A percentile compares a stretch with the other conserved stretches of the same genome.
These are phyloP conservation scores for Arthroderma sp. DNA, from an alignment of 2,329 filamentous ascomycete genomes.

Conservation along the genomic window DNA sequence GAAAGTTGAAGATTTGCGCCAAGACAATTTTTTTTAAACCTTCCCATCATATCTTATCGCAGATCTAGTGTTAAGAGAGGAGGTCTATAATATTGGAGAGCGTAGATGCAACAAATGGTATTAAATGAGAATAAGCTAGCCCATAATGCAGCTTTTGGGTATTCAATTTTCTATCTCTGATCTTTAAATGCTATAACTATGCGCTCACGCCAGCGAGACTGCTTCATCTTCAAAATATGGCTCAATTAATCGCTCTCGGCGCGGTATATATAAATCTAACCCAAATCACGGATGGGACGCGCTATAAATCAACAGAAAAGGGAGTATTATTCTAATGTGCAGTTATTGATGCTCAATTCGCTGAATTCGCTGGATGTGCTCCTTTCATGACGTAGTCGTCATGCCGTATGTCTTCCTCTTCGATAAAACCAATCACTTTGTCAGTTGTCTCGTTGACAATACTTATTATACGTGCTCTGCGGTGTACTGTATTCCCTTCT, in stretches of 20 bases:
- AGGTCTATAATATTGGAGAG: not conserved
- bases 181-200: not conserved
- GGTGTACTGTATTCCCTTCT: not conserved
- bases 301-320: not conserved
- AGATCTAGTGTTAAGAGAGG: not conserved
- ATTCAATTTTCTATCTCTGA: not conserved
- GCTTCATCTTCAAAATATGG: not conserved
- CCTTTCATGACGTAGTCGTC: conserved; percentile 7
- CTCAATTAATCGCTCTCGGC: not conserved
- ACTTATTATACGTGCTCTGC: conserved; percentile 7
- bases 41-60: not conserved
- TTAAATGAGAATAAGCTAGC: not conserved
- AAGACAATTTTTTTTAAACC: not conserved
- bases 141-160: not conserved
- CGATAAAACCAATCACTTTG: conserved; percentile 10
- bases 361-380: not conserved
- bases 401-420: conserved; percentile 12
- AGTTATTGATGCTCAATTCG: not conserved
- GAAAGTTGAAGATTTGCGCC: conserved; percentile 1
- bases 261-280: not conserved
- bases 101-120: not conserved
- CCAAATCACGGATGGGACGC: not conserved
- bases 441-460: conserved; percentile 6
- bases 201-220: not conserved
- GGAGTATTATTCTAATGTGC: not conserved